Evolutionary conservation across 345 rosid species (phyloP).

Genomic region (Populus simonii): DNA sequence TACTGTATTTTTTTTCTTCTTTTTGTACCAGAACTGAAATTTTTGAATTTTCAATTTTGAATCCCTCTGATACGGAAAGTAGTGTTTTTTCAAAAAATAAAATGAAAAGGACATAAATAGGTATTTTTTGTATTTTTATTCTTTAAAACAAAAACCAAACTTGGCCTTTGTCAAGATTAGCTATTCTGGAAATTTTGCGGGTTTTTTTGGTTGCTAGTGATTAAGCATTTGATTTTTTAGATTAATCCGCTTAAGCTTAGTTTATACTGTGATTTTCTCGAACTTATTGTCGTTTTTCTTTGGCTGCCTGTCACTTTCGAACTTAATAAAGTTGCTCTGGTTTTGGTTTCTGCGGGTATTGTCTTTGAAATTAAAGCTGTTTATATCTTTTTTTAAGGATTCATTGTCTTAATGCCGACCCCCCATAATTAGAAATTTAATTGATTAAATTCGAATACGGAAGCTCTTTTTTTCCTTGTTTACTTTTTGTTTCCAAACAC

Average conservation of each 20-base stretch:
- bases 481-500: background rate
- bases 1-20: too few relatives aligned
- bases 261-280: too few relatives aligned
- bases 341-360: constrained; percentile 20
- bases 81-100: too few relatives aligned
- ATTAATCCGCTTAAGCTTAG: too few relatives aligned
- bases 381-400: constrained; percentile 9
- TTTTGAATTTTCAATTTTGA: too few relatives aligned
- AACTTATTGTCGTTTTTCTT: background rate
- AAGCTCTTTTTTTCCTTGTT: background rate
- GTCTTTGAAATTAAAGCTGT: constrained; percentile 19
- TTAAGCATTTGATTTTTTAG: too few relatives aligned
- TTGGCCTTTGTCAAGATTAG: background rate
- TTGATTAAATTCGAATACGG: background rate
- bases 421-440: background rate
- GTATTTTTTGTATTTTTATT: background rate
- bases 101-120: background rate
- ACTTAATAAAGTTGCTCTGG: constrained; percentile 11
- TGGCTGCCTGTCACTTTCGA: background rate
- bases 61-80: too few relatives aligned
- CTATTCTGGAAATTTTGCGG: too few relatives aligned
- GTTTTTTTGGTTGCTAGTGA: too few relatives aligned
- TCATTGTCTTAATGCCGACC: constrained; percentile 9
- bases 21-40: too few relatives aligned
- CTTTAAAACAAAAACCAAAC: background rate